Conservation (phyloP, 1,139 yeast genomes). For the Saccharomycopsis crataegensis region DNA sequence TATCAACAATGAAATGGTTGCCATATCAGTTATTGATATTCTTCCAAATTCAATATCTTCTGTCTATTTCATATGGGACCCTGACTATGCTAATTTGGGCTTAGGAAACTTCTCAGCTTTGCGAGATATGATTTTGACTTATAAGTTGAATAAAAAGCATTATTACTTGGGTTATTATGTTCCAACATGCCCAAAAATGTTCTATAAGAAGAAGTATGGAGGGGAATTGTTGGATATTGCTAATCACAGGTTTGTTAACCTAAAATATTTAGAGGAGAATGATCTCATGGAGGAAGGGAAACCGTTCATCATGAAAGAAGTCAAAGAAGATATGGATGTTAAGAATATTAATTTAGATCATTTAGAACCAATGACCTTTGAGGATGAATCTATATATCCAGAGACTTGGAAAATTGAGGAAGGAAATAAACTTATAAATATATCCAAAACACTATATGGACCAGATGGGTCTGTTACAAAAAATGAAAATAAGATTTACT, state of each 20-base stretch:
- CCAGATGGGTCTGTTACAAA: slow-evolving; percentile 6
- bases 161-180: slow-evolving; percentile 57
- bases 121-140: slow-evolving; percentile 55
- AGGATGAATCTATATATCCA: not conserved
- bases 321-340: not conserved
- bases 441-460: slow-evolving; percentile 15
- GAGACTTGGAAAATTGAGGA: slow-evolving; percentile 4
- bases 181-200: slow-evolving; percentile 76
- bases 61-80: slow-evolving; percentile 86
- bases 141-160: slow-evolving; percentile 29
- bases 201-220: slow-evolving; percentile 71
- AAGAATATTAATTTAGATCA: not conserved
- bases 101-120: slow-evolving; percentile 75
- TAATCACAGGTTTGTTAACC: slow-evolving; percentile 38
- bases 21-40: slow-evolving; percentile 71
- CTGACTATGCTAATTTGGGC: slow-evolving; percentile 61
- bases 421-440: slow-evolving; percentile 12
- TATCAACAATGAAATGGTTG: slow-evolving; percentile 54
- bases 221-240: slow-evolving; percentile 59
- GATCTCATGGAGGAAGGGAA: slow-evolving; percentile 33
- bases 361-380: not conserved
- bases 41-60: slow-evolving; percentile 74
- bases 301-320: slow-evolving; percentile 30
- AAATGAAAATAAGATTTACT: not conserved
- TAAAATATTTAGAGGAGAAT: slow-evolving; percentile 30